A percentile compares a stretch with the other conserved stretches of the same genome.
phyloP scores from a whole-genome alignment of 2,329 filamentous ascomycete species.

The Colletotrichum camelliae region DNA sequence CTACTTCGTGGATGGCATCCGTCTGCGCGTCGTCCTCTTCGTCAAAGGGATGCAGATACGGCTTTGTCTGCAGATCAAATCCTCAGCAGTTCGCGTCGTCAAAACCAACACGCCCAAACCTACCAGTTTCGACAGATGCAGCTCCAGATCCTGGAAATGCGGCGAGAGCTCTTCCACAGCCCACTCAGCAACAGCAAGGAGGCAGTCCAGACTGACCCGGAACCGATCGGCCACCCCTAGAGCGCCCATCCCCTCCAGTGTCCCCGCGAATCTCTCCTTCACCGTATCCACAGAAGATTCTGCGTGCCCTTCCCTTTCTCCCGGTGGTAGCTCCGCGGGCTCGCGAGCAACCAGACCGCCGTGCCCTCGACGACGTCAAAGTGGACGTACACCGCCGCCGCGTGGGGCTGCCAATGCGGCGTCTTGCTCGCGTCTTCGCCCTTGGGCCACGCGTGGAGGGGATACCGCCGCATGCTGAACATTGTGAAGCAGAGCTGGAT shows the following conservation, averaged over 20 bases:
- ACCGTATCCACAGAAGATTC: not conserved
- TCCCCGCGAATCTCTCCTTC: not conserved
- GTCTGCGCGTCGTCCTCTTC: not conserved
- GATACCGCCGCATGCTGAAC: not conserved
- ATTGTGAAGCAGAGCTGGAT: conserved; percentile 6
- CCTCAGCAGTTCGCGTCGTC: not conserved
- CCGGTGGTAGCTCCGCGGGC: not conserved
- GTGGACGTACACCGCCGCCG: not conserved
- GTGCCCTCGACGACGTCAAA: conserved; percentile 7
- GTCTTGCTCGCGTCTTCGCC: not conserved
- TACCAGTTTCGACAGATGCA: conserved; percentile 3
- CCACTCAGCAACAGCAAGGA: not conserved
- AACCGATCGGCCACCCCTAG: not conserved
- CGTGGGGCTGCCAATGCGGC: conserved; percentile 10
- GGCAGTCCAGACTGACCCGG: not conserved
- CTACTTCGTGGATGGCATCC: not conserved
- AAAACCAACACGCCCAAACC: not conserved
- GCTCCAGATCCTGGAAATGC: conserved; percentile 5
- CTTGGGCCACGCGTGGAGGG: not conserved
- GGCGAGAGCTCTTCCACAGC: not conserved
- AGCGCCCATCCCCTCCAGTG: not conserved
- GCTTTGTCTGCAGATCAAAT: not conserved
- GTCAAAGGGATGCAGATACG: conserved; percentile 2
- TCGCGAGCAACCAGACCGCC: conserved; percentile 1
- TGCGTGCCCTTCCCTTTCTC: not conserved